Evolutionary conservation across 2,329 filamentous ascomycete genomes (phyloP).

Genomic region (Atkinsonella hypoxylon): DNA sequence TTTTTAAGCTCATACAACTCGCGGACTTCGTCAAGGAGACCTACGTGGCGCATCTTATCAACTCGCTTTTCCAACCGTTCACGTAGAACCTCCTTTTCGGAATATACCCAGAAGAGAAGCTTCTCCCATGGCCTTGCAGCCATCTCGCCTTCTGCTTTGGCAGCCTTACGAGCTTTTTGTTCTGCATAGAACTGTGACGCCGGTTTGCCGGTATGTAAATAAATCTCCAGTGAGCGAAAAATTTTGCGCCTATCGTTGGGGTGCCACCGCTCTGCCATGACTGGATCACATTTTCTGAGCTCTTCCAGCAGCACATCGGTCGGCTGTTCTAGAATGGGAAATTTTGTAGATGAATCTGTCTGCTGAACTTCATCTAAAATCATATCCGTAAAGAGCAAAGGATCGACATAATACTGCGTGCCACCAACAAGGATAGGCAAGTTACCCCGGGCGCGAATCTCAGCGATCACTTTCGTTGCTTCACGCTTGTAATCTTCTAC

Average conservation of each 20-base stretch:
- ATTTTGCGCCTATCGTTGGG: slow-evolving; percentile 89
- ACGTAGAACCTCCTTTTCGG: slow-evolving; percentile 55
- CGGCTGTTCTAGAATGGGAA: slow-evolving; percentile 59
- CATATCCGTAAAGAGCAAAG: slow-evolving; percentile 66
- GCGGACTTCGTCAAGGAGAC: slow-evolving; percentile 37
- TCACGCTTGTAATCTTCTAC: slow-evolving; percentile 66
- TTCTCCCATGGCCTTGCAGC: slow-evolving; percentile 34
- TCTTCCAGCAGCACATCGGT: slow-evolving; percentile 62
- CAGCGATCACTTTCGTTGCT: slow-evolving; percentile 56
- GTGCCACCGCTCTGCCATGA: slow-evolving; percentile 87
- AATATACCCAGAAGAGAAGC: slow-evolving; percentile 79
- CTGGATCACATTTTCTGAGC: slow-evolving; percentile 70
- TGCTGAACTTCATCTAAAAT: slow-evolving; percentile 30
- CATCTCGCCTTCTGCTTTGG: slow-evolving; percentile 12
- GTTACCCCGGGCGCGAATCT: slow-evolving; percentile 67
- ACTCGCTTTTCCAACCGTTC: slow-evolving; percentile 64
- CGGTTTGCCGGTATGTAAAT: slow-evolving; percentile 63
- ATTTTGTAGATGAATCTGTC: slow-evolving; percentile 27
- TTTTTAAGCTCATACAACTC: slow-evolving; percentile 32
- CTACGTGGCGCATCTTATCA: slow-evolving; percentile 63
- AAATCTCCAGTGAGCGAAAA: slow-evolving; percentile 79
- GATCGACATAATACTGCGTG: slow-evolving; percentile 90
- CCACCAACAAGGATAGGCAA: slow-evolving; percentile 87
- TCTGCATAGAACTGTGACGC: slow-evolving; percentile 82
- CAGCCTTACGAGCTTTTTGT: slow-evolving; percentile 41